Evolutionary conservation across 345 rosid species (phyloP).

Genomic region (Anacardium occidentale): DNA sequence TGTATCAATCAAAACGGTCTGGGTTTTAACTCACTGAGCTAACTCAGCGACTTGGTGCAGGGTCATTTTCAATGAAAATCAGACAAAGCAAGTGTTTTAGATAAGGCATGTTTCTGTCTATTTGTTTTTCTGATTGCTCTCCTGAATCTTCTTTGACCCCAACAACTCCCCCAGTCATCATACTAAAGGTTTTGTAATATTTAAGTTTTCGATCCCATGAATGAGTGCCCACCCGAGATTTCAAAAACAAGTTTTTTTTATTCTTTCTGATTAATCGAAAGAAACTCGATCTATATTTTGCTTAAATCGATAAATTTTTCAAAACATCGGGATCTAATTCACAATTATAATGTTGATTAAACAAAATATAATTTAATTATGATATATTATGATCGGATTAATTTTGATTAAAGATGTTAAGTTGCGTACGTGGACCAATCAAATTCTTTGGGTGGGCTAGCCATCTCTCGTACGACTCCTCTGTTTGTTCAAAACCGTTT

Average conservation of each 20-base stretch:
- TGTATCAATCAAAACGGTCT: too few relatives aligned
- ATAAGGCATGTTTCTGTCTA: neutral
- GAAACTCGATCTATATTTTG: too few relatives aligned
- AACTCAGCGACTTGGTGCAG: neutral
- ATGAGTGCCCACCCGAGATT: too few relatives aligned
- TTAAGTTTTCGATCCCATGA: neutral
- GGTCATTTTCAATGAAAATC: neutral
- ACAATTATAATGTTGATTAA: too few relatives aligned
- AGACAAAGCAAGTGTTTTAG: neutral
- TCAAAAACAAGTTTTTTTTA: too few relatives aligned
- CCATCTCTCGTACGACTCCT: constrained; percentile 17
- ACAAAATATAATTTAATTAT: too few relatives aligned
- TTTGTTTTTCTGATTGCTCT: neutral
- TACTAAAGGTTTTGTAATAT: neutral
- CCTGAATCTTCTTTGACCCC: too few relatives aligned
- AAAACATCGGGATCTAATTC: too few relatives aligned
- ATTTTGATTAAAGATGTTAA: neutral
- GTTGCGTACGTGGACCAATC: constrained; percentile 24
- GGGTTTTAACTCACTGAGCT: too few relatives aligned
- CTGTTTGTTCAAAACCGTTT: neutral
- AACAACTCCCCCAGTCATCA: neutral
- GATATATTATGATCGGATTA: too few relatives aligned
- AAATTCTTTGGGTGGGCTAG: constrained; percentile 6
- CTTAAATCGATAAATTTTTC: too few relatives aligned
- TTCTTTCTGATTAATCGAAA: too few relatives aligned